Base-by-base conservation (phyloP, 2,329 filamentous ascomycete species). In the Hymenoscyphus repandus region DNA sequence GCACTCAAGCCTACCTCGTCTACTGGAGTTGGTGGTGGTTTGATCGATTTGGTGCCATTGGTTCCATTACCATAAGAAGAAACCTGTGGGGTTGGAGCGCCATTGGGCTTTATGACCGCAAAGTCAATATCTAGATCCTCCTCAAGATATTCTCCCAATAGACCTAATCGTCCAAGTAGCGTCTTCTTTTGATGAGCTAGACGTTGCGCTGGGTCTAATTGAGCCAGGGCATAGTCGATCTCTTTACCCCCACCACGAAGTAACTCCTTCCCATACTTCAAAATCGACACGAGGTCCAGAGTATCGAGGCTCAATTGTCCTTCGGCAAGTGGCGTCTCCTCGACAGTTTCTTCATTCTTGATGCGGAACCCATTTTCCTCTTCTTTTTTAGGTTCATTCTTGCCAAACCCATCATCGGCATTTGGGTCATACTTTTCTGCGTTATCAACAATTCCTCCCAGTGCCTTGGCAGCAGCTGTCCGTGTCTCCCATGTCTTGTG, bases 401-500 rank as follows among this genome's bases (percentile, higher is more conserved):
- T 77, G 22, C 66, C 57, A 12, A 65, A 59, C 34, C 76, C 78
- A 59, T 92, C 88, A 53, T 83, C 85, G 17, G 78, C 77, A 64
- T 96, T 97, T 1, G 93, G 95, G 62, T 97, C 90, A 67, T 93
- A 96, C 40, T 79, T 73, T 49, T 90, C 83, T 1, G 91, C 90
- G 74, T 97, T 88, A 52, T 92, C 85, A 55, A 95, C 85, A 58
- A 99, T 97, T 63, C 92, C 90, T 52, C 92, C 92, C 52, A 99
- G 85, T 17, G 93, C 93, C 70, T 92, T 95, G 60, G 92, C 90
- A 42, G 95, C 88, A 48, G 93, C 95, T 54, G 86, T 91, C 60
- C 95, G 79, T 22, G 93, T 99, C 66, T 99, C 93, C 93, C 93
- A 99, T 66, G 91, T 92, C 68, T 92, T 96, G 61, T 93, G 92